phyloP scores from a whole-genome alignment of 139 green algal genomes.

The Chlorella sp. region DNA sequence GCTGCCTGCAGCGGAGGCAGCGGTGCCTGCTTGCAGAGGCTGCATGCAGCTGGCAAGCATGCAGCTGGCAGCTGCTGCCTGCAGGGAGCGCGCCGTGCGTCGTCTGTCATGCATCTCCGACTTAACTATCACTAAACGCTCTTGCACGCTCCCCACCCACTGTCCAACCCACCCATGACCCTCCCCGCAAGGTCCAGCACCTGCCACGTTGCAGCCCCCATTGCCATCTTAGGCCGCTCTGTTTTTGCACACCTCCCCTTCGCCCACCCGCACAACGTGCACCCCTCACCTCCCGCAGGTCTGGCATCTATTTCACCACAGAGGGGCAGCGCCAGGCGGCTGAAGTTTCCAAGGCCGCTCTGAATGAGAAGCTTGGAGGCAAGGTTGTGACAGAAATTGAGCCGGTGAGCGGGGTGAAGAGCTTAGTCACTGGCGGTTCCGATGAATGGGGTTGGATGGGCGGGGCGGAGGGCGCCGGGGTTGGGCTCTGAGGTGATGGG shows the following conservation, averaged over 20 bases:
- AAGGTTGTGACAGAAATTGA: slow-evolving; percentile 57
- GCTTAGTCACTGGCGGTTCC: slow-evolving; percentile 53
- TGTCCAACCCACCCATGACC: no score
- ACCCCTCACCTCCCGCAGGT: slow-evolving; percentile 30
- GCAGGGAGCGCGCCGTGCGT: no score
- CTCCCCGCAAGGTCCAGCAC: no score
- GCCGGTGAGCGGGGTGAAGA: background rate
- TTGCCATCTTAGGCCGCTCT: background rate
- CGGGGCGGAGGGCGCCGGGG: no score
- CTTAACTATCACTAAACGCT: no score
- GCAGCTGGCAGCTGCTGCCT: no score
- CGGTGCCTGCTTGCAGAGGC: no score
- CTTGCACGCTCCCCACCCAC: no score
- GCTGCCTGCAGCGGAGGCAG: no score
- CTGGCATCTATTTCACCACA: slow-evolving; percentile 77
- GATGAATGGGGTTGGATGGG: background rate
- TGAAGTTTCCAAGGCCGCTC: slow-evolving; percentile 4
- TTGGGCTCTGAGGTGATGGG: no score
- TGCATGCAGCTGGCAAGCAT: no score
- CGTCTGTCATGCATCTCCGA: no score
- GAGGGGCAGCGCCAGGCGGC: slow-evolving; percentile 56
- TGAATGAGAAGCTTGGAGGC: slow-evolving; percentile 47
- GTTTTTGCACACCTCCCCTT: background rate
- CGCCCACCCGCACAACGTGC: background rate
- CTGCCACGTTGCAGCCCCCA: background rate